Base-by-base conservation (phyloP, 192 early-diverging fungal genomes). In the Funneliformis geosporum region DNA sequence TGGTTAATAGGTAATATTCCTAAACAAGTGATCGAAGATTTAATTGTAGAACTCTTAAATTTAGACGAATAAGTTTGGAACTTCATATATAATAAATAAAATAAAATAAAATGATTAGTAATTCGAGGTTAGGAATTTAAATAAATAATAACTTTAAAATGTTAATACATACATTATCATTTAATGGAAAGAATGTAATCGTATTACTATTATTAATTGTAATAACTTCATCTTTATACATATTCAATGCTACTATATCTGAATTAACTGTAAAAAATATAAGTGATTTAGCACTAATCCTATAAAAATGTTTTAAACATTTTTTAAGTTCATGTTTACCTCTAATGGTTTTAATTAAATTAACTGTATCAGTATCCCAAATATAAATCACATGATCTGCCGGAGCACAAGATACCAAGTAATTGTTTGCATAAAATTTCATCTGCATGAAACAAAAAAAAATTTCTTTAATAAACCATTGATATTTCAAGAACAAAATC, bases 171-270 rank as follows among this genome's bases (percentile, higher is more conserved):
- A 90, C 89, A 73, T 90, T 87, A 60, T 90, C 89, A 73, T 89
- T 88, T 50, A 90, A 86, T 0, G 89, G 88, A 59, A 82, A 88
- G 77, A 90, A 90, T 7, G 89, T 85, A 8, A 90, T 86, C 5
- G 85, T 87, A 43, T 90, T 90, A 80, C 85, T 90, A 33, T 81
- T 83, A 60, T 89, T 87, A 50, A 90, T 87, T 1, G 89, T 86
- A 50, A 90, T 85, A 38, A 89, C 83, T 73, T 90, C 88, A 60
- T 90, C 88, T 79, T 90, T 90, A 83, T 86, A 90, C 42, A 89
- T 81, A 81, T 90, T 85, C 18, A 90, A 65, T 1, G 89, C 85
- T 16, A 89, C 75, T 74, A 90, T 83, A 75, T 90, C 89, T 10
- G 82, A 83, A 38, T 27, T 67, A 42, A 78, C 76, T 78, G 10